phyloP scores from a whole-genome alignment of 345 rosid species.

The Passiflora organensis region DNA sequence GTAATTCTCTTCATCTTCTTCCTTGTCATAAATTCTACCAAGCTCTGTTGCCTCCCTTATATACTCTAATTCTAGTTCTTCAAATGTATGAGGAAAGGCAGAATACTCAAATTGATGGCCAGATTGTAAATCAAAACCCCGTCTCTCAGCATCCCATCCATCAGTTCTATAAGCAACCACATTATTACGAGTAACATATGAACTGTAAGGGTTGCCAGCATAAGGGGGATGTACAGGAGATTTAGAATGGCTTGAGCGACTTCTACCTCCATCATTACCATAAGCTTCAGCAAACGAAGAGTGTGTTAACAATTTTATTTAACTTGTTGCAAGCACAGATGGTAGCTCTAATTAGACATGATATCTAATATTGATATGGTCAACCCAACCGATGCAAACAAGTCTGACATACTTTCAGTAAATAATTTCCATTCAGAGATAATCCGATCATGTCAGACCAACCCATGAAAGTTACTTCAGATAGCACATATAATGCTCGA shows the following conservation, averaged over 20 bases:
- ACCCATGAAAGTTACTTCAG: conserved; percentile 60
- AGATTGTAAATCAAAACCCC: conserved; percentile 54
- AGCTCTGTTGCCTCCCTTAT: conserved; percentile 75
- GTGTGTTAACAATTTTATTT: conserved; percentile 66
- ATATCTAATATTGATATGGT: conserved; percentile 43
- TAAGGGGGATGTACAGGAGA: conserved; percentile 69
- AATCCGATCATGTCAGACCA: conserved; percentile 42
- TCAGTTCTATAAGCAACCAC: conserved; percentile 59
- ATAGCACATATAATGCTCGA: conserved; percentile 52
- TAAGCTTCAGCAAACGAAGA: conserved; percentile 97
- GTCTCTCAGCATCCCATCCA: conserved; percentile 74
- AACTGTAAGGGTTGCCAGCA: conserved; percentile 61
- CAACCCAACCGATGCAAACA: conserved; percentile 46
- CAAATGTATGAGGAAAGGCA: conserved; percentile 56
- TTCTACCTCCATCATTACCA: conserved; percentile 91
- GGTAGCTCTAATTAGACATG: conserved; percentile 45
- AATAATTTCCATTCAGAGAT: conserved; percentile 41
- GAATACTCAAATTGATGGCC: conserved; percentile 65
- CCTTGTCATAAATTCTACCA: conserved; percentile 67
- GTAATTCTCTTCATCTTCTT: conserved; percentile 91
- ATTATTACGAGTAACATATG: conserved; percentile 64
- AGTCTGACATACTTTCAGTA: conserved; percentile 44
- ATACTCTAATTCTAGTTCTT: conserved; percentile 77
- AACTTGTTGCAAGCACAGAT: conserved; percentile 46
- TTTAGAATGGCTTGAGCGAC: conserved; percentile 81